Base-by-base conservation (phyloP, 352 stramenopile genomes). In the Phytophthora idaei region DNA sequence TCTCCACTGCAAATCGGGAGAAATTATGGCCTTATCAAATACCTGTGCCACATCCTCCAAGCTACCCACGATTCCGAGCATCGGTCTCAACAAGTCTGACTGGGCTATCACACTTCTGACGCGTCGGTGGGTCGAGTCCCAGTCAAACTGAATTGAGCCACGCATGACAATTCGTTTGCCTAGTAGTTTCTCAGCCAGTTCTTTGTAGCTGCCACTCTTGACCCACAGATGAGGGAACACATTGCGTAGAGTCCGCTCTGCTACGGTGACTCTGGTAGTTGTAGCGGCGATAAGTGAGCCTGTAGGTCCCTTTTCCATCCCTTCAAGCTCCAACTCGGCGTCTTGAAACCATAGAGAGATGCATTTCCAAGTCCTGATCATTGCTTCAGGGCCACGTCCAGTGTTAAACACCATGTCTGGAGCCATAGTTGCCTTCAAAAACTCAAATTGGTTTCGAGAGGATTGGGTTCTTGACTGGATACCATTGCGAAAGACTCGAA, bases 281-380 rank as follows among this genome's bases (percentile, higher is more conserved):
- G 21, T 61, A 36, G 11, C 10, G 27, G 49, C 59, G 1, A 61
- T 15, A 2, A 67, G 25, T 17, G 21, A 41, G 7, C 15, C 49
- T 3, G 7, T 5, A 11, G 36, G 4, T 2, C 25, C 61, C 15
- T 57, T 64, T 12, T 44, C 15, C 36, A 69, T 25, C 1, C 36
- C 44, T 29, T 64, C 52, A 44, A 68, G n/a, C 11, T 57, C 60
- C 32, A 63, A 12, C 10, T 64, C 36, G n/a, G 57, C 54, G 10
- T 62, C 32, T 41, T 61, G 15, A 11, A 64, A 69, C 61, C 61
- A 69, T 3, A 61, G 14, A 2, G 53, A 64, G 37, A 64, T 36
- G 5, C 45, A 69, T 10, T 56, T 55, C 61, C 61, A 69, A 17
- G 14, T 57, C 45, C 27, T 69, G 6, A 51, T 34, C 44, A 68